Conservation (phyloP, 2,329 filamentous ascomycete species). For the Sporothrix phasma region DNA sequence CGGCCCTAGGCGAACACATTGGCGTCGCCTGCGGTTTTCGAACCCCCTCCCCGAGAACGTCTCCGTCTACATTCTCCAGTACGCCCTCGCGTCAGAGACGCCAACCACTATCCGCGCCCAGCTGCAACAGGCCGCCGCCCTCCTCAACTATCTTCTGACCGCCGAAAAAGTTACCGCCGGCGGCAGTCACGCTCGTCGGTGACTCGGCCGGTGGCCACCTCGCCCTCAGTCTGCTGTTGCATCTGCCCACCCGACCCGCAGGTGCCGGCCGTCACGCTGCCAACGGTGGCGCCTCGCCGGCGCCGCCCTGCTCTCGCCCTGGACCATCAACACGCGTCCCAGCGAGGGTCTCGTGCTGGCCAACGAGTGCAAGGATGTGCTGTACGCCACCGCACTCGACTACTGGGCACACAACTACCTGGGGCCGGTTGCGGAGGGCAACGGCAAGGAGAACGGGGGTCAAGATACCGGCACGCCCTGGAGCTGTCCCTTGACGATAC, state of each 20-base stretch:
- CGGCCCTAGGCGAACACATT: constrained; percentile 1
- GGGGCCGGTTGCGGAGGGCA: not conserved
- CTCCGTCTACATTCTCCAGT: constrained; percentile 8
- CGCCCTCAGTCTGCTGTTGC: constrained; percentile 4
- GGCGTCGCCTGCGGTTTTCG: not conserved
- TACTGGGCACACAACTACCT: constrained; percentile 5
- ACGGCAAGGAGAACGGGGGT: not conserved
- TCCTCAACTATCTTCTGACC: not conserved
- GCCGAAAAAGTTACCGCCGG: not conserved
- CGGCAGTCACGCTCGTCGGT: constrained; percentile 3
- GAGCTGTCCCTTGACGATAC: constrained; percentile 1
- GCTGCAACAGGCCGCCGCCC: constrained; percentile 3
- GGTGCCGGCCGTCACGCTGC: not conserved
- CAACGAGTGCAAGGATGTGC: not conserved
- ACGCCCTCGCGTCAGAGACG: constrained; percentile 5
- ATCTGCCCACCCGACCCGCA: constrained; percentile 9
- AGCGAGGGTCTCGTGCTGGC: not conserved
- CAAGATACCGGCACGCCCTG: not conserved
- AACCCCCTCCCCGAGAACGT: not conserved
- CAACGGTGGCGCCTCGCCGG: not conserved
- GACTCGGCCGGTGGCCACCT: constrained; percentile 11
- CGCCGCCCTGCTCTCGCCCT: constrained; percentile 7
- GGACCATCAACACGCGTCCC: not conserved
- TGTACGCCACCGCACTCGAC: not conserved
- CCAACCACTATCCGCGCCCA: constrained; percentile 11